A percentile compares a stretch with the other conserved stretches of the same genome.
Conservation (phyloP, 768 basidiomycete genomes). For the Tulasnella sp. region DNA sequence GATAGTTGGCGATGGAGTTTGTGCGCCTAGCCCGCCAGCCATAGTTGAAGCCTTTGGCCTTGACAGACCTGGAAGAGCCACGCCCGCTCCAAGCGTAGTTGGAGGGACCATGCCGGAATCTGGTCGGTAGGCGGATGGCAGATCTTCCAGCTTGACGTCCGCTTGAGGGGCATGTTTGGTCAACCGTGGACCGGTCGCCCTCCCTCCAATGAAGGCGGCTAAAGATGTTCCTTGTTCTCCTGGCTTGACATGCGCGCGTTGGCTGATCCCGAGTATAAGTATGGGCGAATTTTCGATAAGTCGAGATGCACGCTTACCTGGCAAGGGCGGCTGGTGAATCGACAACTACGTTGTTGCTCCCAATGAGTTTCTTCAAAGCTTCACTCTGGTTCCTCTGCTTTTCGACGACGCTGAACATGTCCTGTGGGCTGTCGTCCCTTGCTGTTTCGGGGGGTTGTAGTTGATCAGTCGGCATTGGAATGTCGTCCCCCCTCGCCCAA, state of each 20-base stretch:
- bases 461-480: slow-evolving; percentile 32
- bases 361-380: slow-evolving; percentile 54
- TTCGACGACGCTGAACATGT: slow-evolving; percentile 43
- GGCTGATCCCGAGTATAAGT: neutral
- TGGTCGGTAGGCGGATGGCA: slow-evolving; percentile 10
- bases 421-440: slow-evolving; percentile 39
- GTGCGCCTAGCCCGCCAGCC: neutral
- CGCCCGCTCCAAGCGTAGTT: slow-evolving; percentile 1
- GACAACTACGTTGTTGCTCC: slow-evolving; percentile 38
- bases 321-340: slow-evolving; percentile 36
- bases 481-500: neutral
- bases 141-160: slow-evolving; percentile 51
- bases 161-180: slow-evolving; percentile 73
- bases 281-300: neutral
- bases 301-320: slow-evolving; percentile 24
- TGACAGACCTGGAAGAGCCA: slow-evolving; percentile 25
- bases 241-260: slow-evolving; percentile 29
- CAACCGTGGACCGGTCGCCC: slow-evolving; percentile 71
- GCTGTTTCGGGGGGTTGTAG: neutral
- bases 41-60: neutral
- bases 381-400: slow-evolving; percentile 52
- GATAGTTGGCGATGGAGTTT: neutral
- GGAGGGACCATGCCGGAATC: neutral
- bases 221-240: slow-evolving; percentile 59
- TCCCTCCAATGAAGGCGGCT: slow-evolving; percentile 81